phyloP scores from a whole-genome alignment of 345 rosid species.

The Eucalyptus sideroxylon region DNA sequence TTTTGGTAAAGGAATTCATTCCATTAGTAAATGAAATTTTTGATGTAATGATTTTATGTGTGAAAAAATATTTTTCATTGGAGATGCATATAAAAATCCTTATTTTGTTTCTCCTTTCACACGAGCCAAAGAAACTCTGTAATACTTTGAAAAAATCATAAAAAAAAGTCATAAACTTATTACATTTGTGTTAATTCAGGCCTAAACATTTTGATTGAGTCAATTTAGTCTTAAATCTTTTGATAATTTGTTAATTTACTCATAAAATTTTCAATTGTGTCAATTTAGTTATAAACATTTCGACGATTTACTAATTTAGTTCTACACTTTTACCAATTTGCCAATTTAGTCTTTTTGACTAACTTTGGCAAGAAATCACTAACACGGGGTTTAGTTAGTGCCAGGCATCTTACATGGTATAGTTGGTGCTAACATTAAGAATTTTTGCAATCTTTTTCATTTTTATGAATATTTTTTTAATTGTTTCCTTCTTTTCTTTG shows the following conservation, averaged over 20 bases:
- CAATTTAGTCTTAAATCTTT: no score
- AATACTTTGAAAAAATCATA: no score
- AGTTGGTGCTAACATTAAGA: background rate
- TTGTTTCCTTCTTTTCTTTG: background rate
- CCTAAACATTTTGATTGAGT: no score
- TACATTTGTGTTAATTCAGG: no score
- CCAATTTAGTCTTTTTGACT: no score
- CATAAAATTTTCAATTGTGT: background rate
- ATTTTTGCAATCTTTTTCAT: background rate
- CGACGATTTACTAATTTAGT: no score
- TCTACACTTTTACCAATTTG: background rate
- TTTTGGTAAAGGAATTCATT: background rate
- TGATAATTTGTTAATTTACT: background rate
- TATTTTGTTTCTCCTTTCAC: background rate
- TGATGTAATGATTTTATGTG: background rate
- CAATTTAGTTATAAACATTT: background rate
- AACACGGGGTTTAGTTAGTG: background rate
- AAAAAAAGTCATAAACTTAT: no score
- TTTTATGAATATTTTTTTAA: no score
- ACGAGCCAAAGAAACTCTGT: background rate
- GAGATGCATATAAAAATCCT: background rate
- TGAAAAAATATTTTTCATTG: background rate
- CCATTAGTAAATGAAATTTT: background rate
- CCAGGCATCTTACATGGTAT: accelerated
- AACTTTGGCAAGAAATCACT: no score